A percentile compares a stretch with the other conserved stretches of the same genome.
phyloP scores from a whole-genome alignment of 2,329 filamentous ascomycete genomes.

The Emergomyces pasteurianus region DNA sequence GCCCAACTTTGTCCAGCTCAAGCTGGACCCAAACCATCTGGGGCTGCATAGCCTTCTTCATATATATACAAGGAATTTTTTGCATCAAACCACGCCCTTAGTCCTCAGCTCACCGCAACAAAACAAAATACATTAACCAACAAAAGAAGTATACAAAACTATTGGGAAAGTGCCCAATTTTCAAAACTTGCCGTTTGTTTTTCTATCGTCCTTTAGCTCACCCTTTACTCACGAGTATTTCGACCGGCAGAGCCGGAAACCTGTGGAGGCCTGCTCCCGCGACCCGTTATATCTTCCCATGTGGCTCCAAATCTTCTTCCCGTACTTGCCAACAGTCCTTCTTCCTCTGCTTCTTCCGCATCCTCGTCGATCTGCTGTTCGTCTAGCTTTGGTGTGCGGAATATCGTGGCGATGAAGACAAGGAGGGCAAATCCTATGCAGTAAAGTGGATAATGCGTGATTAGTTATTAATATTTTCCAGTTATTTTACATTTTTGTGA shows the following conservation, averaged over 20 bases:
- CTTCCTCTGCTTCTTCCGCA: constrained; percentile 83
- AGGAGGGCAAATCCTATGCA: constrained; percentile 59
- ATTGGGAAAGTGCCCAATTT: neutral
- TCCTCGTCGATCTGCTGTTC: constrained; percentile 74
- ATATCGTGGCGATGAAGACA: constrained; percentile 64
- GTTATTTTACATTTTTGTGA: neutral
- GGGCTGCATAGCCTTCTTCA: too few species aligned
- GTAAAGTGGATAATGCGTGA: neutral
- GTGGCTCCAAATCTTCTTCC: constrained; percentile 70
- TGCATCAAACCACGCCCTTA: neutral
- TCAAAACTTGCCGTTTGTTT: neutral
- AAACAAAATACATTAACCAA: neutral
- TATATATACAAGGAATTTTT: neutral
- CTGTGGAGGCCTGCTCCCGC: constrained; percentile 20
- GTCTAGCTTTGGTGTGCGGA: constrained; percentile 68
- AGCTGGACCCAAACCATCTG: neutral
- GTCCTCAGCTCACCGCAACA: neutral
- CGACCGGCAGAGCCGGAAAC: constrained; percentile 5
- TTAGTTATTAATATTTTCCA: neutral
- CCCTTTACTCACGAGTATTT: constrained; percentile 1
- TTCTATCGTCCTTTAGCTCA: neutral
- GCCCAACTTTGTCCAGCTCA: neutral
- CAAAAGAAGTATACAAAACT: neutral
- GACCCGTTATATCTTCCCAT: constrained; percentile 75
- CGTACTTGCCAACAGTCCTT: constrained; percentile 76